Conservation (phyloP, 2,329 filamentous ascomycete genomes). For the Colletotrichum sp. region DNA sequence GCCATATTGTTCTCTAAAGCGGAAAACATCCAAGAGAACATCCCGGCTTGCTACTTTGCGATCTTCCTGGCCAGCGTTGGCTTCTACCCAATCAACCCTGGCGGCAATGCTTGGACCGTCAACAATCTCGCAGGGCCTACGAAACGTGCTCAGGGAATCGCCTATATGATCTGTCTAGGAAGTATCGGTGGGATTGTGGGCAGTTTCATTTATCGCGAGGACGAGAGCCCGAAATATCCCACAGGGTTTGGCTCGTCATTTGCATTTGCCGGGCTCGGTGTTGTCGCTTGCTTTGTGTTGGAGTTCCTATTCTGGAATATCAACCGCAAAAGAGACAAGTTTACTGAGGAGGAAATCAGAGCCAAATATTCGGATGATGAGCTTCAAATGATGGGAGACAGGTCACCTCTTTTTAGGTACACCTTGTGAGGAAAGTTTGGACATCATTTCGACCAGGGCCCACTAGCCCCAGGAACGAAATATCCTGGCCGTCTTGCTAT, state of each 20-base stretch:
- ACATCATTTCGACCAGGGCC: not conserved
- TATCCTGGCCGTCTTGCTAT: not conserved
- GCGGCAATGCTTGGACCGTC: constrained; percentile 19
- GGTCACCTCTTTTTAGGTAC: constrained; percentile 1
- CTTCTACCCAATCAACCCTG: constrained; percentile 21
- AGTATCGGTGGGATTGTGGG: constrained; percentile 32
- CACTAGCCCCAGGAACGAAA: not conserved
- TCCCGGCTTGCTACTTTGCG: constrained; percentile 1
- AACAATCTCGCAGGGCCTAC: constrained; percentile 30
- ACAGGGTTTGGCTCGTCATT: constrained; percentile 37
- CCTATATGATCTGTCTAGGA: constrained; percentile 30
- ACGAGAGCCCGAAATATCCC: constrained; percentile 52
- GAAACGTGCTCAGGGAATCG: constrained; percentile 28
- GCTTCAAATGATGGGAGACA: constrained; percentile 34
- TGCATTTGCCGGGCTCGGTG: constrained; percentile 31
- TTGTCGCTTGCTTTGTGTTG: constrained; percentile 32
- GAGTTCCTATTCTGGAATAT: constrained; percentile 30
- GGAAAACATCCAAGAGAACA: not conserved
- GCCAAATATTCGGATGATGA: constrained; percentile 32
- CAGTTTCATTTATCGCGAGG: constrained; percentile 30
- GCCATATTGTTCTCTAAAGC: constrained; percentile 7
- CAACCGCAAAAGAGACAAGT: constrained; percentile 28
- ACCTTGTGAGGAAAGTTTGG: not conserved
- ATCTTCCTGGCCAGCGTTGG: constrained; percentile 16
- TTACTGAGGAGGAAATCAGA: constrained; percentile 22